Base-by-base conservation (phyloP, 192 early-diverging fungal species). In the Coemansia sp. region DNA sequence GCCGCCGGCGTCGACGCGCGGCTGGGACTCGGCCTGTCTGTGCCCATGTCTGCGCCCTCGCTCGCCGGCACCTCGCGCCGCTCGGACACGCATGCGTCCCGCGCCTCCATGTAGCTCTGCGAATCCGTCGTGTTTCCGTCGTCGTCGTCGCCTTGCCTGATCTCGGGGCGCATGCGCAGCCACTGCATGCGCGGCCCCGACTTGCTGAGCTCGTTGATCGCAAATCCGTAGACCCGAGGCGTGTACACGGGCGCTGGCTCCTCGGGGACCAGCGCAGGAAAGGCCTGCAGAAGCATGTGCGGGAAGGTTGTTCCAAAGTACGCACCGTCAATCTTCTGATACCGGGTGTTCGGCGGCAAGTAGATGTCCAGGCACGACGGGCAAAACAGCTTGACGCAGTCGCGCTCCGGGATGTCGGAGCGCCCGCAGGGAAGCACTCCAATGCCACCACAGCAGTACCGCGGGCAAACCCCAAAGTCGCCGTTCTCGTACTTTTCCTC, bases 251-350 rank as follows among this genome's bases (percentile, higher is more conserved):
- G 78, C 34, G 65, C 53, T 43, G 63, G 62, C 4, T 77, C 63
- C 14, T 70, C 66, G 11, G 88, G 90, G 11, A 87, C 68, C 29
- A 90, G 58, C 30, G 89, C 83, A 0, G 92, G 88, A 78, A 86
- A 95, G 8, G 86, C 86, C 70, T 90, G 82, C 70, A 95, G 89
- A 40, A 97, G 83, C 58, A 99, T 74, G 63, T 94, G 88, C 8
- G 94, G 87, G 68, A 99, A 95, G 4, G 93, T 94, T 14, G 97
- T 90, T 27, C 95, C 95, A 81, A 99, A 99, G 66, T 86, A 89
- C 29, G 94, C 90, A 46, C 97, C 90, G 56, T 89, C 88, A 47
- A 91, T 48, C 58, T 77, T 81, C 27, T 74, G 56, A 63, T 79
- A 86, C 69, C 87, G 73, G 56, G 84, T 80, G 58, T 83, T 86